Conservation (phyloP, 768 basidiomycete species). For the Lactarius deliciosus region DNA sequence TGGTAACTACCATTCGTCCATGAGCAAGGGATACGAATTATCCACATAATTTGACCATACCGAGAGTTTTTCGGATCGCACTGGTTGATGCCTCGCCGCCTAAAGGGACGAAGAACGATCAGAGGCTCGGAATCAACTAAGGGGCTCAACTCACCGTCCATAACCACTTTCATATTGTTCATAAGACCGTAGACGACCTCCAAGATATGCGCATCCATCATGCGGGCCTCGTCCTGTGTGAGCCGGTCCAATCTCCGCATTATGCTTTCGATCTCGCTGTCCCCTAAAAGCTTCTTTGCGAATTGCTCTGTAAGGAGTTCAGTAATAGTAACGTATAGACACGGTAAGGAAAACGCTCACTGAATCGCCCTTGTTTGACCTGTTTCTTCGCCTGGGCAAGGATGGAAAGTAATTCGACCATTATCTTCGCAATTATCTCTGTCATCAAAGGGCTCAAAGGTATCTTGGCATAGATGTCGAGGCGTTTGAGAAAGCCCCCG, state of each 20-base stretch:
- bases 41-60: background rate
- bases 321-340: constrained; percentile 27
- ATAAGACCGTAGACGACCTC: background rate
- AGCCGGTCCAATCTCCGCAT: constrained; percentile 6
- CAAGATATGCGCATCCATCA: background rate
- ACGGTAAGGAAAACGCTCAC: background rate
- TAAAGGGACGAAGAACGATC: background rate
- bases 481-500: background rate
- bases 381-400: background rate
- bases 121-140: too few relatives aligned
- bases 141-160: background rate
- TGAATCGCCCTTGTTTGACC: constrained; percentile 4
- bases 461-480: background rate
- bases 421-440: background rate
- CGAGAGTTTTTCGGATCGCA: background rate
- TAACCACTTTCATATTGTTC: background rate
- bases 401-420: background rate
- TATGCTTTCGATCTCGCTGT: constrained; percentile 3
- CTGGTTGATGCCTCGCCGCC: background rate
- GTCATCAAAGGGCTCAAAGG: background rate
- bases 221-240: constrained; percentile 6
- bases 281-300: constrained; percentile 3
- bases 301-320: background rate
- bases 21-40: background rate
- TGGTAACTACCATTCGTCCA: background rate